Evolutionary conservation across 2,329 filamentous ascomycete genomes (phyloP).

Genomic region (Drechslerella dactyloides): DNA sequence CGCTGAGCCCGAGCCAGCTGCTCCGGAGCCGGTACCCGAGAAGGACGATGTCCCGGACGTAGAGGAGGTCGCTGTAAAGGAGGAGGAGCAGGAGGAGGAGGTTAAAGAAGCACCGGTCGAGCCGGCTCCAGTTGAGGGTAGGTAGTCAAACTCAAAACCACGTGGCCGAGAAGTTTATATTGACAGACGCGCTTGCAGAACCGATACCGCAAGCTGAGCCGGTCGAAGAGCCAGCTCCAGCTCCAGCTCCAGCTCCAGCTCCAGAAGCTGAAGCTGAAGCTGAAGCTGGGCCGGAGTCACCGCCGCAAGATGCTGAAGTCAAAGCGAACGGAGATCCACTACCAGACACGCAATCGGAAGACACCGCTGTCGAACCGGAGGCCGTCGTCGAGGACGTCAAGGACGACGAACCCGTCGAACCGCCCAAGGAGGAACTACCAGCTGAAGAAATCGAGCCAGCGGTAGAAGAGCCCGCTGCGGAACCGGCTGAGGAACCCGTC

Average conservation of each 20-base stretch:
- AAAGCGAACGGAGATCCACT: slow-evolving; percentile 21
- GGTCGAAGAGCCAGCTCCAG: slow-evolving; percentile 21
- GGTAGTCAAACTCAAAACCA: not conserved
- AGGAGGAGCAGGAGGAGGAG: slow-evolving; percentile 15
- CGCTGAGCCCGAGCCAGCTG: slow-evolving; percentile 15
- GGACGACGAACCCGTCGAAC: slow-evolving; percentile 11
- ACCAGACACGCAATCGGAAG: slow-evolving; percentile 19
- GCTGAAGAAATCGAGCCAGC: not conserved
- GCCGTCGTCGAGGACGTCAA: slow-evolving; percentile 7
- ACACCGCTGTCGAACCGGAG: slow-evolving; percentile 19
- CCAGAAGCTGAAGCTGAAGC: too few relatives aligned
- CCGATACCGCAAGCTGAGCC: slow-evolving; percentile 19
- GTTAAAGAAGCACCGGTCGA: not conserved
- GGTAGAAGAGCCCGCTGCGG: not conserved
- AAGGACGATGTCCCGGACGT: not conserved
- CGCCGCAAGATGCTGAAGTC: slow-evolving; percentile 26
- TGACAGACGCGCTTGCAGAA: slow-evolving; percentile 19
- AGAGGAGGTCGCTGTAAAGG: slow-evolving; percentile 3
- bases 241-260: too few relatives aligned
- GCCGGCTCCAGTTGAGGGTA: not conserved
- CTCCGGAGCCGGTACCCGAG: not conserved
- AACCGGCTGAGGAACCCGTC: slow-evolving; percentile 5
- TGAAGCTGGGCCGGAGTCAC: slow-evolving; percentile 13
- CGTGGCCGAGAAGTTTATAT: slow-evolving; percentile 7
- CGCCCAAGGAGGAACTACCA: slow-evolving; percentile 14